Evolutionary conservation across 2,329 filamentous ascomycete genomes (phyloP), one percentile per base, ranked within the genome.

Genomic region (Xylaria sp.): DNA sequence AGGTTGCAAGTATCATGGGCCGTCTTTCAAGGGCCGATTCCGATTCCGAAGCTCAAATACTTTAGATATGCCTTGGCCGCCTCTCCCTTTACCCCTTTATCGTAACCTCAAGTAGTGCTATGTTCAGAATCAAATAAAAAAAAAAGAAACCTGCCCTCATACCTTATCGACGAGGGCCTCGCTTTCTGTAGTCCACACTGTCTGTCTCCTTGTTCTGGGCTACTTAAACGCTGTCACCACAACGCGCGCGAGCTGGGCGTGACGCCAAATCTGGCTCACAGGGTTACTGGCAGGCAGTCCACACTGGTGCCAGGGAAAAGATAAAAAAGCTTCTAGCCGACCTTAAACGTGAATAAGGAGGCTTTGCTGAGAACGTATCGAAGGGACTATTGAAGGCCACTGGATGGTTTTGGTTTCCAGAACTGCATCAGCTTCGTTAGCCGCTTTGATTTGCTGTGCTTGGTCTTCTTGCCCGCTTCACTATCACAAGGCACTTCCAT

Each of bases 361-460:
- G 23, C 23, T 30, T 30, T 5, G 5, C 23, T 30, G 23, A 30
- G 23, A 30, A 30, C 23, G 23, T 30, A 30, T 30, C 23, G 23
- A 23, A 30, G 23, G 54, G 30, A 53, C 46, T 19, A 11, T 58
- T 56, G 70, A 54, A 69, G 66, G 34, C 57, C 63, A 42, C 63
- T 58, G 34, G 71, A 63, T 49, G 81, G 80, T 68, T 81, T 85
- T 8, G 80, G 78, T 74, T 88, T 90, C 88, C 88, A 92, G 72
- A 92, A 92, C 67, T 88, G 85, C 80, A 91, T 85, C 76, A 92
- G 80, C 55, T 88, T 87, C 71, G 89, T 88, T 44, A 92, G 75
- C 35, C 88, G 82, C 71, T 86, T 89, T 44, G 84, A 78, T 72
- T 86, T 89, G 78, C 87, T 90, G 23, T 67, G 69, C 71, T 84